Base-by-base conservation (phyloP, 2,329 filamentous ascomycete genomes). In the Calonectria montana region DNA sequence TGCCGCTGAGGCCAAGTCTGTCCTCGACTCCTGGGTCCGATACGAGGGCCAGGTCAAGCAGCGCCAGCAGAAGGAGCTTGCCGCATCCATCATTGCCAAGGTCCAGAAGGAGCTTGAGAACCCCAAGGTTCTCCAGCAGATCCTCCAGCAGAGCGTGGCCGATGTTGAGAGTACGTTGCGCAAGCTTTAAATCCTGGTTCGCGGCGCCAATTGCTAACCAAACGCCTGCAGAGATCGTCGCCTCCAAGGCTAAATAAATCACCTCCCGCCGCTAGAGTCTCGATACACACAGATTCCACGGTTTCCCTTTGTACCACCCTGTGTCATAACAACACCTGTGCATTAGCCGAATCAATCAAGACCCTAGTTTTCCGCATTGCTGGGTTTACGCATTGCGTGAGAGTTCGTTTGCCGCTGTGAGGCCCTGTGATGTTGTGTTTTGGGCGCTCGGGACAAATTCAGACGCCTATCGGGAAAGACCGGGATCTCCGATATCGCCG, bases 41-140 rank as follows among this genome's bases (percentile, higher is more conserved):
- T 99, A 99, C 87, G 97, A 99, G 90, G 89, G 94, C 81, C 97
- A 98, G 90, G 96, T 99, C 83, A 99, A 98, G 94, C 94, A 96
- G 89, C 94, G 97, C 85, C 95, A 99, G 90, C 97, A 99, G 91
- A 93, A 91, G 87, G 97, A 99, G 91, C 92, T 99, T 78, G 95
- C 97, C 76, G 92, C 97, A 84, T 91, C 88, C 85, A 90, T 99
- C 86, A 98, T 99, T 82, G 92, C 94, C 89, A 99, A 98, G 92
- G 97, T 98, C 84, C 93, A 94, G 87, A 98, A 98, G 92, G 96
- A 98, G 91, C 92, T 99, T 71, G 94, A 98, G 91, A 98, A 94
- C 91, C 97, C 97, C 85, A 98, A 96, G 92, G 91, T 93, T 78
- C 92, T 99, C 81, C 95, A 98, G 90, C 95, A 98, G 89, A 98